A percentile compares a stretch with the other conserved stretches of the same genome.
Conservation (phyloP, 2,329 filamentous ascomycete species). For the Ophiostoma triangulosporum region DNA sequence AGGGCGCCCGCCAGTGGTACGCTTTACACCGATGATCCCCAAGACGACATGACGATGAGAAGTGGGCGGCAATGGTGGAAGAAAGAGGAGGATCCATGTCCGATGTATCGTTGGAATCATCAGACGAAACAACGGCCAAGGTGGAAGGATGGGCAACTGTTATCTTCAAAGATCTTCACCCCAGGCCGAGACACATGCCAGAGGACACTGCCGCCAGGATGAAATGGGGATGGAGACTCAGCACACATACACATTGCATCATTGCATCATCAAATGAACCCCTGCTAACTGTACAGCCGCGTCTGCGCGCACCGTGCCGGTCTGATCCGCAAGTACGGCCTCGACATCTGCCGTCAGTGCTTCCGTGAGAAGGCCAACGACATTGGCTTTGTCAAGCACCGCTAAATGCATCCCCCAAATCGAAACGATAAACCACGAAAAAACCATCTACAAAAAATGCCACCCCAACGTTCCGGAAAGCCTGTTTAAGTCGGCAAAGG, state of each 20-base stretch:
- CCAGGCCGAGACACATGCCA: too few species aligned
- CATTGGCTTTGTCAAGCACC: conserved; percentile 57
- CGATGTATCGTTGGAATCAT: not conserved
- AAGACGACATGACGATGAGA: not conserved
- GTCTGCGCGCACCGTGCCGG: conserved; percentile 86
- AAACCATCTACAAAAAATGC: not conserved
- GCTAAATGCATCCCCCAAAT: conserved; percentile 2
- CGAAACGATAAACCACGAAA: not conserved
- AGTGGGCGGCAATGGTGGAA: not conserved
- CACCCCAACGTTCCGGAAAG: not conserved
- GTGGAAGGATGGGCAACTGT: too few species aligned
- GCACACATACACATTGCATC: too few species aligned
- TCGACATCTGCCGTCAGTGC: conserved; percentile 76
- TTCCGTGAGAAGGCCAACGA: conserved; percentile 62
- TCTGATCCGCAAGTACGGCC: conserved; percentile 99
- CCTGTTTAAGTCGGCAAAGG: not conserved
- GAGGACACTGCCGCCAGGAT: too few species aligned
- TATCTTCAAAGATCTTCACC: too few species aligned
- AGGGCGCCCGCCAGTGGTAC: conserved; percentile 89
- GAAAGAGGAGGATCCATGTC: not conserved
- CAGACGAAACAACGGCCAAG: too few species aligned
- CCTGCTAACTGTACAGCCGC: conserved; percentile 31
- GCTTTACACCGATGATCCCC: conserved; percentile 3
- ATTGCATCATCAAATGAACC: too few species aligned
- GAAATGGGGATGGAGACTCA: too few species aligned